Conservation (phyloP, 805 yeast genomes). For the Nakazawaea sp. region DNA sequence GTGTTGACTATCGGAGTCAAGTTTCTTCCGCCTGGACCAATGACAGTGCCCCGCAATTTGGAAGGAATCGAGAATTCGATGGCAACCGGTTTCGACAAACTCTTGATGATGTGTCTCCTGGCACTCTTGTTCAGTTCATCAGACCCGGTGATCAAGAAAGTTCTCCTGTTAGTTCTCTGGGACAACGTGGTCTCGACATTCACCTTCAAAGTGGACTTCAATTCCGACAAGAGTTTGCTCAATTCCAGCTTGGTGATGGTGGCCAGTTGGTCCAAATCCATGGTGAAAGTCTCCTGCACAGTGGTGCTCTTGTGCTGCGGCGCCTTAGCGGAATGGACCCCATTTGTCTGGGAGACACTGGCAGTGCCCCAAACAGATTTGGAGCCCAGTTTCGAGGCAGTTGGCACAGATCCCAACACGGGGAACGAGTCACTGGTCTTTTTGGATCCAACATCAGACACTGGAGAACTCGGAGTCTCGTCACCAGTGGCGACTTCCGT, state of each 20-base stretch:
- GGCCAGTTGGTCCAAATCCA: constrained; percentile 63
- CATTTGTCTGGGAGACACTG: constrained; percentile 31
- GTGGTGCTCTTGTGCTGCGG: constrained; percentile 42
- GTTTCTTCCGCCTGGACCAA: constrained; percentile 81
- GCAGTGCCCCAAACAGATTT: constrained; percentile 39
- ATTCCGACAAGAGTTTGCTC: constrained; percentile 54
- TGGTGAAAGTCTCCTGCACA: constrained; percentile 73
- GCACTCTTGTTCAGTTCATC: constrained; percentile 61
- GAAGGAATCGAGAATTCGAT: constrained; percentile 66
- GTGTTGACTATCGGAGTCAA: constrained; percentile 72
- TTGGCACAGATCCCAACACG: constrained; percentile 44
- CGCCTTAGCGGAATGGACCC: constrained; percentile 14
- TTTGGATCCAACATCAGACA: not conserved
- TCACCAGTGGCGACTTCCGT: not conserved
- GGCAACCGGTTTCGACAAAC: constrained; percentile 67
- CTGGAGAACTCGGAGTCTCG: constrained; percentile 12
- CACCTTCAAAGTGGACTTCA: constrained; percentile 55
- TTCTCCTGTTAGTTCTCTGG: constrained; percentile 66
- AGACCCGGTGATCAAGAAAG: constrained; percentile 76
- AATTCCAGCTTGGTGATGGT: constrained; percentile 59
- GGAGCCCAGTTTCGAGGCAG: constrained; percentile 18
- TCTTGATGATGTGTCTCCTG: constrained; percentile 67
- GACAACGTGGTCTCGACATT: constrained; percentile 81
- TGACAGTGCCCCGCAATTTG: constrained; percentile 66
- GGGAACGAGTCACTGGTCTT: constrained; percentile 49